phyloP scores from a whole-genome alignment of 176 grass and related monocot genomes.

The Aegilops speltoides region DNA sequence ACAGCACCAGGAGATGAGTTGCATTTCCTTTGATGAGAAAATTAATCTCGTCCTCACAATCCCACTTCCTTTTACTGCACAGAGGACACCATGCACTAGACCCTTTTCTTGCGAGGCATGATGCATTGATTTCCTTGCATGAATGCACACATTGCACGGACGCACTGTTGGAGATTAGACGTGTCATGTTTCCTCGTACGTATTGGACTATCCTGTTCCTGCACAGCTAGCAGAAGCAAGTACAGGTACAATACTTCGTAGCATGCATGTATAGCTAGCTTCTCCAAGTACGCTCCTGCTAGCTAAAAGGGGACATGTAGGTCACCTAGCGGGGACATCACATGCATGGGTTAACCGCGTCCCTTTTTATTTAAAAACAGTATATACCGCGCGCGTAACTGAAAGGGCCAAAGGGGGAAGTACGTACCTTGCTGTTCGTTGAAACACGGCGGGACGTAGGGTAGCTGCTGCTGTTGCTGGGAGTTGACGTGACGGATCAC shows the following conservation, averaged over 20 bases:
- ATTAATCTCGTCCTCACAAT: not conserved
- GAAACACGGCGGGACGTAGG: not conserved
- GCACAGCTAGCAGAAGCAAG: not conserved
- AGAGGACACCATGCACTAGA: not conserved
- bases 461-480: not conserved
- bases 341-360: not conserved
- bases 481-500: not conserved
- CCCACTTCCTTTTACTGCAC: not conserved
- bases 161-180: not conserved
- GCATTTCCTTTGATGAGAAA: not conserved
- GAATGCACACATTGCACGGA: not conserved
- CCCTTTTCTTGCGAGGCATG: not conserved
- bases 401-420: not conserved
- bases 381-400: not conserved
- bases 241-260: not conserved
- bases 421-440: not conserved
- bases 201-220: slow-evolving; percentile 7
- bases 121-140: not conserved
- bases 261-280: not conserved
- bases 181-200: slow-evolving; percentile 4
- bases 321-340: not conserved
- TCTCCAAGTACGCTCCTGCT: not conserved
- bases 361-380: too few relatives aligned
- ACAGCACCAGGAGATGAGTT: not conserved
- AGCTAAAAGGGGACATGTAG: not conserved